Evolutionary conservation across 306 rosid species (phyloP).

Genomic region (Cucurbita argyrosperma): DNA sequence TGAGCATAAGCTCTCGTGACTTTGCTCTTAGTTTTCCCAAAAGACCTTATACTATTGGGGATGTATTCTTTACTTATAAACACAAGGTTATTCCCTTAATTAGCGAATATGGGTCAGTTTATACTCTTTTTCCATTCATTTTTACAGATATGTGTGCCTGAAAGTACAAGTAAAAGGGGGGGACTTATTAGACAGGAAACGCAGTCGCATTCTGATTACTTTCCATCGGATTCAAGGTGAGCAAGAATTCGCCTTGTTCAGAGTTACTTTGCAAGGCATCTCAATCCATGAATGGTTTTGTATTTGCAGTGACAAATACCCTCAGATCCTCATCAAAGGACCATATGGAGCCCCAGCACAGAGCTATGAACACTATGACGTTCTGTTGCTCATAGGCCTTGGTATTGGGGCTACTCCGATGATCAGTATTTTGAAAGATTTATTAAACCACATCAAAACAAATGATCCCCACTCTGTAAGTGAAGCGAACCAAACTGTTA

Average conservation of each 20-base stretch:
- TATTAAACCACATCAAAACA: conserved; percentile 30
- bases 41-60: too few species aligned
- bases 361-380: conserved; percentile 36
- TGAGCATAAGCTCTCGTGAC: too few species aligned
- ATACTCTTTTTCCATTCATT: not conserved
- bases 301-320: conserved; percentile 18
- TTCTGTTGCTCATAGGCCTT: conserved; percentile 51
- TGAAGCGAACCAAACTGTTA: not conserved
- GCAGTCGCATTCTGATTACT: conserved; percentile 11
- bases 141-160: conserved; percentile 37
- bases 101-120: too few species aligned
- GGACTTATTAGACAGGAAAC: conserved; percentile 48
- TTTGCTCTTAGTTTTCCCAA: too few species aligned
- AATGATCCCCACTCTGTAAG: conserved; percentile 9
- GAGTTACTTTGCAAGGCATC: not conserved
- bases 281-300: not conserved
- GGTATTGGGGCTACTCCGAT: conserved; percentile 72
- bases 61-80: too few species aligned
- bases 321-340: conserved; percentile 49
- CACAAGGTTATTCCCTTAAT: too few species aligned
- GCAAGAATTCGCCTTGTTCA: not conserved
- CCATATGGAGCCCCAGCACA: conserved; percentile 80
- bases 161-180: conserved; percentile 13
- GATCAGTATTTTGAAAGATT: conserved; percentile 58
- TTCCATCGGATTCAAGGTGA: conserved; percentile 15